Evolutionary conservation across 306 rosid species (phyloP), one percentile per base, ranked within the genome.

Genomic region (Sesbania bispinosa): DNA sequence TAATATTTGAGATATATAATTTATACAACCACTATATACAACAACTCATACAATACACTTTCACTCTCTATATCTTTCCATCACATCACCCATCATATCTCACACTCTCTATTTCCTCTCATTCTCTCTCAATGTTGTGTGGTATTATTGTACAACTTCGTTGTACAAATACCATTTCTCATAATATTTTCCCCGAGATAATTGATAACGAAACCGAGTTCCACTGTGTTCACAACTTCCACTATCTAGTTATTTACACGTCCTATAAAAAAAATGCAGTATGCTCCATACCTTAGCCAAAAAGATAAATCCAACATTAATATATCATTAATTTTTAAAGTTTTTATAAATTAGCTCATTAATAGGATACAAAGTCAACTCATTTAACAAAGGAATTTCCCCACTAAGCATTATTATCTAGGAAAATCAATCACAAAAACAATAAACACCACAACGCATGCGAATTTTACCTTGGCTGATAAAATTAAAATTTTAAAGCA

Each of bases 341-440:
- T 51, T 24, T 38, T 53, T 65, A 32, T 29, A 39, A 43, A 57
- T 23, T 55, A 41, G 19, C 39, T 11, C 66, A 47, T 23, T 20
- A 41, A 67, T 39, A 42, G 29, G 39, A 50, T 24, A 41, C 71
- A 24, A 14, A 46, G 9, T 68, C 52, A 50, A 67, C 39, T 16
- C 52, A 67, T 16, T 5, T 59, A 68, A 54, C 66, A 75, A 48
- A 63, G 14, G 18, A 54, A 24, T 23, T 66, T 59, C 38, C 48
- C 45, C 16, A 46, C 59, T 66, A 58, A 50, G 39, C 53, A 48
- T 7, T 7, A 71, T 10, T 42, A 64, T 71, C 46, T 46, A 54
- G 24, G 15, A 76, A 79, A 71, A 60, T 9, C 77, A 65, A 36
- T 80, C 51, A 43, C 58, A 32, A 38, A 47, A 30, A 13, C 58